Evolutionary conservation across 108 stramenopile species (phyloP).

Genomic region (Skeletonema menzelii): DNA sequence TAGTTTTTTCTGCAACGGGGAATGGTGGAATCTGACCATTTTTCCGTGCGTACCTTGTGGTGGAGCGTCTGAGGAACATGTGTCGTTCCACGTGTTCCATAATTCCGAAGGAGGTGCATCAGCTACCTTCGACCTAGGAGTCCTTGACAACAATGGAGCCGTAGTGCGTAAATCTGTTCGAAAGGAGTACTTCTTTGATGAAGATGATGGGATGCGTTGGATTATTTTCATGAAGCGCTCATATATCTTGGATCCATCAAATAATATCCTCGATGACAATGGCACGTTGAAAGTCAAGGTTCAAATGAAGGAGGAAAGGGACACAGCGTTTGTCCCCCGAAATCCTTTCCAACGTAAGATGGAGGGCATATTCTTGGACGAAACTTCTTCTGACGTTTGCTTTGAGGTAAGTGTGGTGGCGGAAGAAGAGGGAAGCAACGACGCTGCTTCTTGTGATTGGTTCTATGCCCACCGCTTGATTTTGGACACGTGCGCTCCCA

Average conservation of each 20-base stretch:
- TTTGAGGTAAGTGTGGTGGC: neutral
- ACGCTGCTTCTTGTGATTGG: conserved; percentile 9
- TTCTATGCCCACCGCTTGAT: neutral
- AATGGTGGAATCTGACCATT: neutral
- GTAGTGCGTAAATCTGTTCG: neutral
- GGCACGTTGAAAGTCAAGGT: neutral
- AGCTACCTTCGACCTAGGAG: neutral
- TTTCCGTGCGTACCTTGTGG: neutral
- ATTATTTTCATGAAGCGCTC: neutral
- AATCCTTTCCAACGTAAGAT: neutral
- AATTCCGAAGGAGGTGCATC: neutral
- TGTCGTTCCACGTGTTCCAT: neutral
- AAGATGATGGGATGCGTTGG: neutral
- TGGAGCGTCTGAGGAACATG: neutral
- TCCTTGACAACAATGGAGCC: neutral
- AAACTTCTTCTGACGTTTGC: neutral
- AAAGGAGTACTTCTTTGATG: neutral
- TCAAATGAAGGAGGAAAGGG: neutral
- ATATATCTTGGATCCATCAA: neutral
- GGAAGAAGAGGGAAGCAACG: conserved; percentile 36
- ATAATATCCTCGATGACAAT: neutral
- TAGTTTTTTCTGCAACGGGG: neutral
- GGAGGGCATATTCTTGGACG: neutral
- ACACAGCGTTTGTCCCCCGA: neutral
- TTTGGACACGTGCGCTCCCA: neutral